Percentiles rank a stretch among this genome's conserved stretches.
phyloP scores from a whole-genome alignment of 352 stramenopile species.

The Pythium diclinum region DNA sequence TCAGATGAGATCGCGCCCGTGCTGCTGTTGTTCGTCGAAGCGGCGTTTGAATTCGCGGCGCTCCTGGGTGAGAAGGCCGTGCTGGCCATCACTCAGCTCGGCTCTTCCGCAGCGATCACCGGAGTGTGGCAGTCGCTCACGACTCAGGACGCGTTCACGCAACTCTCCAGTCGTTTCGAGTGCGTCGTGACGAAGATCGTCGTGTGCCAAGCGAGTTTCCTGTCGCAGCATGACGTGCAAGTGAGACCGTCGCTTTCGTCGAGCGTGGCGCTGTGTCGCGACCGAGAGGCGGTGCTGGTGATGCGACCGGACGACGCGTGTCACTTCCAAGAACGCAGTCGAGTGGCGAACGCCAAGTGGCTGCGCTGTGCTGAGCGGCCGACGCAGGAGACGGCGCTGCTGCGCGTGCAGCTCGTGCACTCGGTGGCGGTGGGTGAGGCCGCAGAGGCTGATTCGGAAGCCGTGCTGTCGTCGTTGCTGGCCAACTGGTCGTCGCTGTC shows the following conservation, averaged over 20 bases:
- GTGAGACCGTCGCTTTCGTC: slow-evolving; percentile 22
- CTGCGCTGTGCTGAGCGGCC: slow-evolving; percentile 6
- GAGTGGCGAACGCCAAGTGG: slow-evolving; percentile 19
- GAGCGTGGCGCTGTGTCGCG: slow-evolving; percentile 4
- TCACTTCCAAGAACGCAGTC: slow-evolving; percentile 13
- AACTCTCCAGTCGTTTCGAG: slow-evolving; percentile 25
- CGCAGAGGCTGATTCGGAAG: neutral
- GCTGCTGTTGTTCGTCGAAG: slow-evolving; percentile 42
- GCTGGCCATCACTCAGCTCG: slow-evolving; percentile 46
- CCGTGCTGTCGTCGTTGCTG: slow-evolving; percentile 36
- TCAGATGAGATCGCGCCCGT: slow-evolving; percentile 31
- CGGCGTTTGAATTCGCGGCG: slow-evolving; percentile 51
- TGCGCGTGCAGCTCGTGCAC: slow-evolving; percentile 12
- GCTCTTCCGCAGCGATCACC: slow-evolving; percentile 9
- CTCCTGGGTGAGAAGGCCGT: slow-evolving; percentile 52
- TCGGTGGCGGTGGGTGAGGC: slow-evolving; percentile 3
- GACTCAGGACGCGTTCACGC: slow-evolving; percentile 1
- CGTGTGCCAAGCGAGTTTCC: slow-evolving; percentile 38
- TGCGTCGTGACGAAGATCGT: slow-evolving; percentile 39
- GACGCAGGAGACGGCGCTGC: slow-evolving; percentile 11
- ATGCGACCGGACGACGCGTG: slow-evolving; percentile 34
- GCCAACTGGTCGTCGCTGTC: slow-evolving; percentile 61
- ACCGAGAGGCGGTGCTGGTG: slow-evolving; percentile 35
- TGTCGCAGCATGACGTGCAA: slow-evolving; percentile 38
- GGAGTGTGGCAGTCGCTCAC: slow-evolving; percentile 38